Evolutionary conservation across 371 early-diverging fungal species (phyloP).

Genomic region (Haplosporangium sp.): DNA sequence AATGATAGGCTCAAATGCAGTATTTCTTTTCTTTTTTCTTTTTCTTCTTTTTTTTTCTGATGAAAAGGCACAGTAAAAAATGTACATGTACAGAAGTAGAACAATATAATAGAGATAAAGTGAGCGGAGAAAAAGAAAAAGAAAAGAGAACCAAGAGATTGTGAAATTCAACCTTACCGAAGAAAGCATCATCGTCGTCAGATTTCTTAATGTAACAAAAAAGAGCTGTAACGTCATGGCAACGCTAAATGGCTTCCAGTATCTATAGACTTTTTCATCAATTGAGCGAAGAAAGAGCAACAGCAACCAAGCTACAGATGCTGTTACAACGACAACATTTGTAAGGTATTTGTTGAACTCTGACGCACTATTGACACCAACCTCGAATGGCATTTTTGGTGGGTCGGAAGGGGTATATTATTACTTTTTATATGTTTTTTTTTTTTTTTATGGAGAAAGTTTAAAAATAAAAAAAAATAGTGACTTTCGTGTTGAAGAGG

Average conservation of each 20-base stretch:
- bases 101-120: no score
- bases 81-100: no score
- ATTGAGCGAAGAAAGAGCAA: conserved; percentile 38
- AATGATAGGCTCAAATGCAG: no score
- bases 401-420: neutral
- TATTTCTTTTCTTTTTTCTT: no score
- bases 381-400: conserved; percentile 17
- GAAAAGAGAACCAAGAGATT: no score
- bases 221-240: conserved; percentile 46
- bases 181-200: conserved; percentile 43
- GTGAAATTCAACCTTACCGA: conserved; percentile 26
- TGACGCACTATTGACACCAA: conserved; percentile 24
- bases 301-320: conserved; percentile 34
- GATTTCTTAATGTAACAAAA: conserved; percentile 43
- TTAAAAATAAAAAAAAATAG: neutral
- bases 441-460: neutral
- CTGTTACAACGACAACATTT: conserved; percentile 39
- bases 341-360: conserved; percentile 42
- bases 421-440: neutral
- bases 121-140: no score
- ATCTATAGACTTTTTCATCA: conserved; percentile 25
- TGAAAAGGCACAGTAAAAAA: no score
- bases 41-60: no score
- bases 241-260: conserved; percentile 43
- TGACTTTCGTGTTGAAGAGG: neutral